Percentiles rank a stretch among this genome's conserved stretches.
These are phyloP conservation scores for Osmanthus fragrans DNA, from an alignment of 257 asterid genomes.

Conservation along the genomic window DNA sequence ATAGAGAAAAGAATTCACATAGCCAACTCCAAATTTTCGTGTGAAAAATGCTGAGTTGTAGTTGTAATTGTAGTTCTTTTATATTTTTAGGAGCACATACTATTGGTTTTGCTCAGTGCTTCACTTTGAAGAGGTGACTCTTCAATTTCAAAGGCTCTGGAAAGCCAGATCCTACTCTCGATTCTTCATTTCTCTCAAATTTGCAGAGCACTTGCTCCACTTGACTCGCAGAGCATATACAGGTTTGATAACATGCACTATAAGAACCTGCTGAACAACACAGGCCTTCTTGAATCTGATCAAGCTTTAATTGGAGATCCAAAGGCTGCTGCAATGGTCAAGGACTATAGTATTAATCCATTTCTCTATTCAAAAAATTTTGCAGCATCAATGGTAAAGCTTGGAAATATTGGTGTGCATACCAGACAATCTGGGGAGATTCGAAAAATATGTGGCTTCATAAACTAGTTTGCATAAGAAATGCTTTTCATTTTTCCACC, in stretches of 20 bases:
- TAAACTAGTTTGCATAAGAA: slow-evolving; percentile 27
- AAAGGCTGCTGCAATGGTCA: slow-evolving; percentile 57
- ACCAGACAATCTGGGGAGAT: slow-evolving; percentile 58
- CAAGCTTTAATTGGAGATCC: slow-evolving; percentile 58
- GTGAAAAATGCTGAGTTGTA: background rate
- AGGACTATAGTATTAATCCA: slow-evolving; percentile 42
- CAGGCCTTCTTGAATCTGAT: slow-evolving; percentile 77
- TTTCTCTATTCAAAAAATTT: slow-evolving; percentile 51
- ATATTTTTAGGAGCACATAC: slow-evolving; percentile 63
- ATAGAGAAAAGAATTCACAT: background rate
- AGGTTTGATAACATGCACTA: slow-evolving; percentile 58
- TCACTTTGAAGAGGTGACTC: slow-evolving; percentile 67
- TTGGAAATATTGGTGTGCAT: slow-evolving; percentile 57
- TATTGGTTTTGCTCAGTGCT: slow-evolving; percentile 76
- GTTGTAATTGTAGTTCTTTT: too few species aligned
- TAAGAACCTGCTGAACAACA: slow-evolving; percentile 46
- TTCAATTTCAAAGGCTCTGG: slow-evolving; percentile 60
- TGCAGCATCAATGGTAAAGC: slow-evolving; percentile 65
- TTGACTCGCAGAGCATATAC: slow-evolving; percentile 43
- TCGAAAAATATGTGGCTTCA: slow-evolving; percentile 53
- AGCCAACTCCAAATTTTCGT: background rate
- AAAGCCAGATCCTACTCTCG: slow-evolving; percentile 61
- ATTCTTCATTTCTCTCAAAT: slow-evolving; percentile 38
- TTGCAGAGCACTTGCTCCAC: slow-evolving; percentile 39
- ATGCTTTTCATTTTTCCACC: background rate